phyloP scores from a whole-genome alignment of 1,139 yeast genomes.

The Diutina scorzettiae region DNA sequence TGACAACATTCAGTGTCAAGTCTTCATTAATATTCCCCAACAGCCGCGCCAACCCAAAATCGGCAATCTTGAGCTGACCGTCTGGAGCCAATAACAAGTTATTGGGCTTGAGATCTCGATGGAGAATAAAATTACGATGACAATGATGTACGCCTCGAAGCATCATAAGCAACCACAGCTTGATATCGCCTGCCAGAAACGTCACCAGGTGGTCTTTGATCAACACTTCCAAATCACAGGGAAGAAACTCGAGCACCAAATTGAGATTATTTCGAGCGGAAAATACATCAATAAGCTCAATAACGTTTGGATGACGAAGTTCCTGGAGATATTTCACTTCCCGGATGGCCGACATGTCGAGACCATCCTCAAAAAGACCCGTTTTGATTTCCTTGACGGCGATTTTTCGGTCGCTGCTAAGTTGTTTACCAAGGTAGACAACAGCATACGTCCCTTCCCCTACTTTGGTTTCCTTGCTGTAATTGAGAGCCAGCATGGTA shows the following conservation, averaged over 20 bases:
- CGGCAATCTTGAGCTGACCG: constrained; percentile 86
- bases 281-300: constrained; percentile 80
- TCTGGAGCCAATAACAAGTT: constrained; percentile 73
- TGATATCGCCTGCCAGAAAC: constrained; percentile 79
- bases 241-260: constrained; percentile 80
- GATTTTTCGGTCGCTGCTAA: constrained; percentile 45
- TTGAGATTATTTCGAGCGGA: constrained; percentile 63
- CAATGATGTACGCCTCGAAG: constrained; percentile 91
- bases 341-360: constrained; percentile 94
- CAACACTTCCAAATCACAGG: constrained; percentile 82
- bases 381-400: constrained; percentile 96
- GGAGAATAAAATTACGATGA: constrained; percentile 81
- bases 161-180: constrained; percentile 91
- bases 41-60: constrained; percentile 90
- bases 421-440: constrained; percentile 71
- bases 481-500: constrained; percentile 12
- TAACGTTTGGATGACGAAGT: constrained; percentile 68
- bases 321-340: constrained; percentile 93
- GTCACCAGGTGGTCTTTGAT: constrained; percentile 70
- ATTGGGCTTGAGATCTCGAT: constrained; percentile 80
- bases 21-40: constrained; percentile 70
- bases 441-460: constrained; percentile 99
- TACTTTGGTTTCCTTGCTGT: constrained; percentile 63
- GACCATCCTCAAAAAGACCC: constrained; percentile 87
- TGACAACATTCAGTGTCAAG: constrained; percentile 86